Conservation (phyloP, 805 yeast genomes). For the Soucietia sequanensis region DNA sequence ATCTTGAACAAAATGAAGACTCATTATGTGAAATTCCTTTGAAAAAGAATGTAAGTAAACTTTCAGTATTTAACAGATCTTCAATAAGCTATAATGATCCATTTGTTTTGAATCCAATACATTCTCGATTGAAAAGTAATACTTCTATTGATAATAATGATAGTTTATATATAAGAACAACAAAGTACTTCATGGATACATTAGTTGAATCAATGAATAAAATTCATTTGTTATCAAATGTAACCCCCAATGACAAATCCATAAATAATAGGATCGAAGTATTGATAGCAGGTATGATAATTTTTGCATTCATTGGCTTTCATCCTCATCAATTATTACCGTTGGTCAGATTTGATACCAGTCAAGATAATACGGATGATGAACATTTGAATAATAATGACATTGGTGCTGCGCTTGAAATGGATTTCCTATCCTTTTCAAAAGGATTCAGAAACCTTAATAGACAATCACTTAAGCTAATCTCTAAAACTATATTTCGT, state of each 20-base stretch:
- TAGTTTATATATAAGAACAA: conserved; percentile 14
- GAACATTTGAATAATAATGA: not conserved
- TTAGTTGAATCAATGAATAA: conserved; percentile 8
- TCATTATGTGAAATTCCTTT: too few relatives aligned
- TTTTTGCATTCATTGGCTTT: conserved; percentile 23
- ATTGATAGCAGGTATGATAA: not conserved
- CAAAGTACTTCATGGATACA: conserved; percentile 18
- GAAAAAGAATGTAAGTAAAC: too few relatives aligned
- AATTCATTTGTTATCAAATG: conserved; percentile 2
- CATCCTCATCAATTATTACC: conserved; percentile 32
- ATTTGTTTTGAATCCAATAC: too few relatives aligned
- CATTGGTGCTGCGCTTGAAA: conserved; percentile 5
- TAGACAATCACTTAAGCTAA: conserved; percentile 1
- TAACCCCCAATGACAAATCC: not conserved
- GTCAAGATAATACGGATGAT: too few relatives aligned
- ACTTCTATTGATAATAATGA: too few relatives aligned
- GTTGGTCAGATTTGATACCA: conserved; percentile 19
- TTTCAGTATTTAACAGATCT: too few relatives aligned
- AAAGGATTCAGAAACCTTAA: conserved; percentile 11
- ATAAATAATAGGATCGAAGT: not conserved
- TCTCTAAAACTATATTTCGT: conserved; percentile 1
- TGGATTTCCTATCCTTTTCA: conserved; percentile 21
- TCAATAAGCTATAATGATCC: too few relatives aligned
- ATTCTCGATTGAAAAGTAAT: too few relatives aligned
- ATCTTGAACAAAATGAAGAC: too few relatives aligned